A percentile compares a stretch with the other conserved stretches of the same genome.
phyloP scores from a whole-genome alignment of 2,329 filamentous ascomycete species.

The Xylariaceae sp. region DNA sequence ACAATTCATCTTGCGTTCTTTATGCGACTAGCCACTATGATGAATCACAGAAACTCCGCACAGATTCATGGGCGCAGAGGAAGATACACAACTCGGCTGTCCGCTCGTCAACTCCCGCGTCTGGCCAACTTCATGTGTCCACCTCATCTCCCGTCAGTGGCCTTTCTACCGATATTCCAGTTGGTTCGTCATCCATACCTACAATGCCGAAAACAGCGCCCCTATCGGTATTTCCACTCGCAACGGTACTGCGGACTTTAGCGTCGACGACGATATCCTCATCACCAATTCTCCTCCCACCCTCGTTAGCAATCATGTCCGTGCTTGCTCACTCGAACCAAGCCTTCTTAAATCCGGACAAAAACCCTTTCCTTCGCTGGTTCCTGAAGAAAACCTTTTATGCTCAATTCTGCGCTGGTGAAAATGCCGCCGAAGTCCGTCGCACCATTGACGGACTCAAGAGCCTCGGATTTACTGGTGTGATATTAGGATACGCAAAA shows the following conservation, averaged over 20 bases:
- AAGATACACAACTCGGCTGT: slow-evolving; percentile 28
- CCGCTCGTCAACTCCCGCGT: slow-evolving; percentile 22
- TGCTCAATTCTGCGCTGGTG: slow-evolving; percentile 85
- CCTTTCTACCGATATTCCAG: slow-evolving; percentile 20
- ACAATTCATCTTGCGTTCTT: slow-evolving; percentile 21
- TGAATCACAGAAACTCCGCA: slow-evolving; percentile 14
- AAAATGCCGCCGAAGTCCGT: slow-evolving; percentile 64
- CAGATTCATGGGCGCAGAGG: slow-evolving; percentile 20
- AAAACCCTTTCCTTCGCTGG: slow-evolving; percentile 65
- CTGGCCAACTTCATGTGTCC: slow-evolving; percentile 21
- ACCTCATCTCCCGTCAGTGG: slow-evolving; percentile 16
- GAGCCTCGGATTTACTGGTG: slow-evolving; percentile 72
- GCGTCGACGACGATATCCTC: slow-evolving; percentile 67
- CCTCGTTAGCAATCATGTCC: slow-evolving; percentile 65
- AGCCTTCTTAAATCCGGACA: slow-evolving; percentile 66
- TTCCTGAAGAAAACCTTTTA: slow-evolving; percentile 82
- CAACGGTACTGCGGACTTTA: slow-evolving; percentile 64
- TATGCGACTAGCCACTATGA: slow-evolving; percentile 21
- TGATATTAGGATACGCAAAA: slow-evolving; percentile 78
- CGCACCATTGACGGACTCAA: slow-evolving; percentile 63
- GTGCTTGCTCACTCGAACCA: slow-evolving; percentile 65
- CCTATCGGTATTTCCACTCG: slow-evolving; percentile 63
- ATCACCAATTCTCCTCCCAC: slow-evolving; percentile 62
- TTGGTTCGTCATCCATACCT: slow-evolving; percentile 16
- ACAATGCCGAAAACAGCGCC: slow-evolving; percentile 35